Evolutionary conservation across 306 rosid genomes (phyloP), one percentile per base, ranked within the genome.

Genomic region (Cicer judaicum): DNA sequence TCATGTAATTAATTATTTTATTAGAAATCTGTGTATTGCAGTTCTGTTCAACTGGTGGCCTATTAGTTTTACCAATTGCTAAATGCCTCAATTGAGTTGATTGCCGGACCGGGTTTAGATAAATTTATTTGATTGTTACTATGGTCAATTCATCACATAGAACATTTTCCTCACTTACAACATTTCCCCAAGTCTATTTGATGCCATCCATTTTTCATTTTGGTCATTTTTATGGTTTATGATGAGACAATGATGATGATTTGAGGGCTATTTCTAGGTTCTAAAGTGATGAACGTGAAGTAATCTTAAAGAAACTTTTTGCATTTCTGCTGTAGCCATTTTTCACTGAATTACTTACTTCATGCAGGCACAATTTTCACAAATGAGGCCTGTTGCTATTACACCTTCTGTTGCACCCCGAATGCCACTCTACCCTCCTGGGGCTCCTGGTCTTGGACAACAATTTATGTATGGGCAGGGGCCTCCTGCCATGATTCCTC

Each of bases 391-490:
- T 16, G 85, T 88, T 80, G 80, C 87, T 2, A 77, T 90, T 52
- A 10, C 89, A 3, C 89, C 89, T 70, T 65, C 92, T 19, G 92
- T 91, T 42, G 90, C 87, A 8, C 92, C 94, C 14, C 92, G 93
- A 0, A 75, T 89, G 87, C 93, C 92, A 8, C 80, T 91, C 78
- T 91, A 85, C 63, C 92, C 97, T 57, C 92, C 96, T 46, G 93
- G 96, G 66, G 89, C 85, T 61, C 91, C 94, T 6, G 93, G 89
- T 79, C 38, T 91, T 0, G 97, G 97, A 34, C 96, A 91, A 53
- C 96, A 91, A 54, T 83, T 81, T 74, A 29, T 89, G 80, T 89
- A 89, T 83, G 97, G 97, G 15, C 97, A 89, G 78, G 92, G 84
- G 2, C 92, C 90, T 11, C 90, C 91, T 9, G 83, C 94, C 14